Evolutionary conservation across 2,329 filamentous ascomycete genomes (phyloP), one percentile per base, ranked within the genome.

Genomic region (Neurospora sp.): DNA sequence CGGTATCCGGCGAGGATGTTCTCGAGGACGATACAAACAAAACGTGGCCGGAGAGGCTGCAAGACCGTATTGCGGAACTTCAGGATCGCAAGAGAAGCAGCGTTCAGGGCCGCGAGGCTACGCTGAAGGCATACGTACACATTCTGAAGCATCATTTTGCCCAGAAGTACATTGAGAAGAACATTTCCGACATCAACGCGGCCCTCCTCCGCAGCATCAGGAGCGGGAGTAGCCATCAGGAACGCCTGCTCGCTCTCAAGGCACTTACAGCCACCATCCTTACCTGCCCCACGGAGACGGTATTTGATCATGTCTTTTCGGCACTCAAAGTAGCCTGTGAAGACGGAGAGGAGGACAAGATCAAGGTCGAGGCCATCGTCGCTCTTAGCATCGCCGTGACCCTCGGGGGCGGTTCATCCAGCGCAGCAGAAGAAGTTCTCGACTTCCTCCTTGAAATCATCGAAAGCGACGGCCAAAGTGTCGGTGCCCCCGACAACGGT

Each of bases 81-180:
- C 84, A 90, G 69, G 84, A 87, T 72, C 89, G 92, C 75, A 97
- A 96, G 83, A 88, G 90, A 73, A 92, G 90, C 79, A 93, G 89
- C 73, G 87, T 85, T 33, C 87, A 91, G 72, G 88, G 88, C 28
- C 88, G 93, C 68, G 90, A 93, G 75, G 83, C 87, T 52, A 86
- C 85, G 38, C 81, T 93, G 67, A 82, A 82, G 65, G 83, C 83
- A 1, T 92, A 90, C 77, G 84, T 86, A 52, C 86, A 89, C 68
- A 83, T 92, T 23, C 79, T 94, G 68, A 91, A 90, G 72, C 85
- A 87, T 66, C 88, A 91, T 75, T 92, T 87, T 77, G 87, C 89
- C 68, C 83, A 87, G 73, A 85, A 88, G 68, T 82, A 90, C 74
- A 83, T 93, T 19, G 85, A 87, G 71, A 78, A 79, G 11, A 85